Conservation (phyloP, 345 rosid genomes). For the Cochlearia excelsa region DNA sequence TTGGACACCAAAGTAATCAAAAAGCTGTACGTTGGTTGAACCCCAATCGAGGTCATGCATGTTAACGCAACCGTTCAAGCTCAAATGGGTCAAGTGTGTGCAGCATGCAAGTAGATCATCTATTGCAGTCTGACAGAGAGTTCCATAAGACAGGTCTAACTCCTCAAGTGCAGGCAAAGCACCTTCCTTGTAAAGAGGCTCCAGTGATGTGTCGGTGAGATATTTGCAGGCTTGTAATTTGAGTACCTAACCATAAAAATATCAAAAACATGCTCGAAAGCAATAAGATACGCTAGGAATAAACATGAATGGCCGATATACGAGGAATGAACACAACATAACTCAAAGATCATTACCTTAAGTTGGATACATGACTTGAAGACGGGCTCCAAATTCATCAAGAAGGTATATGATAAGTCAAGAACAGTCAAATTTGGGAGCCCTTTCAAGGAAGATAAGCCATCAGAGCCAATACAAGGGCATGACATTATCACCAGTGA, state of each 20-base stretch:
- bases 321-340: slow-evolving; percentile 7
- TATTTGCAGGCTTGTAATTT: slow-evolving; percentile 97
- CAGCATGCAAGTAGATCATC: slow-evolving; percentile 94
- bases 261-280: slow-evolving; percentile 12
- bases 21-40: slow-evolving; percentile 43
- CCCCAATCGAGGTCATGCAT: slow-evolving; percentile 98
- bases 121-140: slow-evolving; percentile 86
- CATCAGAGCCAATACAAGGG: slow-evolving; percentile 75
- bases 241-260: slow-evolving; percentile 51
- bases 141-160: slow-evolving; percentile 90
- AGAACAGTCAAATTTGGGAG: slow-evolving; percentile 66
- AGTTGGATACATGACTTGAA: slow-evolving; percentile 78
- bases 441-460: slow-evolving; percentile 62
- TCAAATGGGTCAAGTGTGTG: slow-evolving; percentile 86
- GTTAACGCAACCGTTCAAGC: slow-evolving; percentile 89
- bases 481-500: slow-evolving; percentile 92
- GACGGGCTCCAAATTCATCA: slow-evolving; percentile 74
- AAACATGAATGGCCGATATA: slow-evolving; percentile 6
- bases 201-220: slow-evolving; percentile 79
- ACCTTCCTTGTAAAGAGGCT: slow-evolving; percentile 83
- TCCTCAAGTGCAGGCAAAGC: slow-evolving; percentile 79
- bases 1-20: slow-evolving; percentile 37
- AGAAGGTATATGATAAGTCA: slow-evolving; percentile 89
- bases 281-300: background rate
- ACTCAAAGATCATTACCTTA: slow-evolving; percentile 50